These are phyloP conservation scores for Mytilinidion resinicola DNA, from an alignment of 495 filamentous ascomycete genomes.

Conservation along the genomic window DNA sequence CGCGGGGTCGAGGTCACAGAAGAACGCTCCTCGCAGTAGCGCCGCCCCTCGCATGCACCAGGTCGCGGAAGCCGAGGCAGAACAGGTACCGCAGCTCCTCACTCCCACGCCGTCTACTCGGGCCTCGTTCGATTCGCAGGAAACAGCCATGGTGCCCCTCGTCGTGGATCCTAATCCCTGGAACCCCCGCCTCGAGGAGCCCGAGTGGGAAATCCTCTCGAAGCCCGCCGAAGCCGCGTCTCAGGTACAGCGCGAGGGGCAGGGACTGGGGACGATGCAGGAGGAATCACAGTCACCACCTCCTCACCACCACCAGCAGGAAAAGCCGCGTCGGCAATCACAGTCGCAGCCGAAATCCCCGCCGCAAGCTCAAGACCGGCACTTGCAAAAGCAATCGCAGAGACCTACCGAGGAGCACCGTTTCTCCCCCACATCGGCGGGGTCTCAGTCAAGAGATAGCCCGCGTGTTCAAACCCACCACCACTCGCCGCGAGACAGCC, in stretches of 20 bases:
- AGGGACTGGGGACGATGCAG: background rate
- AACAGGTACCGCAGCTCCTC: background rate
- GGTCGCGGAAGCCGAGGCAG: background rate
- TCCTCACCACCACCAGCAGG: background rate
- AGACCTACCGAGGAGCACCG: too few species aligned
- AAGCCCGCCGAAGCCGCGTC: constrained; percentile 8
- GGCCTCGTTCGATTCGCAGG: constrained; percentile 41
- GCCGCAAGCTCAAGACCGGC: background rate
- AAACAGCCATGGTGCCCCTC: constrained; percentile 28
- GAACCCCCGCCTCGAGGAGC: constrained; percentile 37
- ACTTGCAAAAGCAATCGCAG: background rate
- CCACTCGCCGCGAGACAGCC: too few species aligned
- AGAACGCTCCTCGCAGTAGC: constrained; percentile 16
- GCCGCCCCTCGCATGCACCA: constrained; percentile 35
- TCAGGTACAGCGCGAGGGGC: background rate
- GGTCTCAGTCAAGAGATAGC: too few species aligned
- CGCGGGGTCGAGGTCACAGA: constrained; percentile 17
- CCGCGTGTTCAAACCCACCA: too few species aligned
- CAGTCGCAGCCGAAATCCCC: too few species aligned
- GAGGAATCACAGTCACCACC: too few species aligned
- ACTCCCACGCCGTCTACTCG: constrained; percentile 37
- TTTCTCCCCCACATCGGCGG: too few species aligned
- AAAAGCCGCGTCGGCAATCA: background rate
- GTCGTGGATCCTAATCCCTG: constrained; percentile 27
- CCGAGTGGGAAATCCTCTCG: constrained; percentile 48